Evolutionary conservation across 331 rosid species (phyloP), one percentile per base, ranked within the genome.

Genomic region (Dryas integrifolia): DNA sequence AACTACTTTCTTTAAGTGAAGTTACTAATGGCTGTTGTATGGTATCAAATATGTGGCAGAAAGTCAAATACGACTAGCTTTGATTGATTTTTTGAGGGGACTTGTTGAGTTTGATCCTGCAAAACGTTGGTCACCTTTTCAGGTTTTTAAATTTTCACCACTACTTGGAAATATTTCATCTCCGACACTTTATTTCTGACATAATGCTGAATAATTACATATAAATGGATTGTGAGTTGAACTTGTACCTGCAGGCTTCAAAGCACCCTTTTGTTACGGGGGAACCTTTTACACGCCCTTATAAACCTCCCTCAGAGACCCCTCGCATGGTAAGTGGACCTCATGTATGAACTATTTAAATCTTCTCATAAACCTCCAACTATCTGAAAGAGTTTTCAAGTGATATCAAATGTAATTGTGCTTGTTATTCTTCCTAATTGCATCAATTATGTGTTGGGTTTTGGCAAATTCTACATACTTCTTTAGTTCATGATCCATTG

Each of bases 211-310:
- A 72, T 70, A 58, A 77, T 81, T 52, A 65, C 76, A 64, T 49
- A 50, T 62, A 66, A 53, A 43, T 50, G 62, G 57, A 6, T 75
- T 73, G 72, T 83, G 72, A 75, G 62, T 62, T 80, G 74, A 73
- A 73, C 72, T 71, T 81, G 68, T 81, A 56, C 76, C 51, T 83
- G 82, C 87, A 95, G 99, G 99, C 99, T 81, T 90, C 97, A 70
- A 92, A 89, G 80, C 99, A 95, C 81, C 99, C 99, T 80, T 95
- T 95, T 85, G 88, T 95, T 53, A 95, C 99, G 1, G 99, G 99
- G 78, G 98, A 92, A 80, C 98, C 99, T 76, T 95, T 95, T 81
- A 95, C 85, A 40, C 81, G 85, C 76, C 99, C 97, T 24, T 95
- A 90, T 71, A 78, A 70, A 47, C 99, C 99, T 84, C 89, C 92